phyloP scores from a whole-genome alignment of 2,329 filamentous ascomycete genomes.

The Chaetomium sp. region DNA sequence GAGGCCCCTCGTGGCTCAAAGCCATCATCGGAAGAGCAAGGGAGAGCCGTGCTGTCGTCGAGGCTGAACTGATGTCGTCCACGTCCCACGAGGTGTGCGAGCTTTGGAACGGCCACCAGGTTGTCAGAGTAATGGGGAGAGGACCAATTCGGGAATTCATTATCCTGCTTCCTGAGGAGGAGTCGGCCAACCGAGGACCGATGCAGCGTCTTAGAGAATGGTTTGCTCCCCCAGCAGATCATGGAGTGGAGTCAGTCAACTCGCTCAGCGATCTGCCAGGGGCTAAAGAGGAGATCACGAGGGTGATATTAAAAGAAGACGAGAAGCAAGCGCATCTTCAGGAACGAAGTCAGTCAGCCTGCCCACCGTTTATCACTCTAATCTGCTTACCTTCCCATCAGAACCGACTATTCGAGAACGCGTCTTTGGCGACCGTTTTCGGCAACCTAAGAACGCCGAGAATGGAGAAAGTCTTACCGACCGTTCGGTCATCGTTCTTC shows the following conservation, averaged over 20 bases:
- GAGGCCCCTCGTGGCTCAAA: slow-evolving; percentile 2
- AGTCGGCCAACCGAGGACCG: neutral
- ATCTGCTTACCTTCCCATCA: no score
- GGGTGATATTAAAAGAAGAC: no score
- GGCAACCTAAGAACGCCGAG: neutral
- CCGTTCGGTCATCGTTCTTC: neutral
- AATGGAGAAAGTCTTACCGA: neutral
- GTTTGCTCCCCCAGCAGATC: no score
- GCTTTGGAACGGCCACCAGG: slow-evolving; percentile 6
- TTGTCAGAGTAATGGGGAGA: slow-evolving; percentile 5
- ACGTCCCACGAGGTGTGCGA: slow-evolving; percentile 5
- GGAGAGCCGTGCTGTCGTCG: slow-evolving; percentile 4
- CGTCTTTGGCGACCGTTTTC: neutral
- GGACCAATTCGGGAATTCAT: slow-evolving; percentile 8
- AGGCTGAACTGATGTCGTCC: slow-evolving; percentile 7
- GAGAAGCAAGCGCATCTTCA: no score
- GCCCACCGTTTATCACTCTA: no score
- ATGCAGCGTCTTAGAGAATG: neutral
- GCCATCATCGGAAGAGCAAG: slow-evolving; percentile 5
- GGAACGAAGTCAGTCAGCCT: no score
- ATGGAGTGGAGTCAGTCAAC: no score
- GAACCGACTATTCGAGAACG: neutral
- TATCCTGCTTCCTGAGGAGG: neutral
- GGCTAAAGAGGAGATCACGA: no score
- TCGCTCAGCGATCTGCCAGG: no score